A percentile compares a stretch with the other conserved stretches of the same genome.
Conservation (phyloP, 1,139 yeast species). For the Blastobotrys arbuscula region DNA sequence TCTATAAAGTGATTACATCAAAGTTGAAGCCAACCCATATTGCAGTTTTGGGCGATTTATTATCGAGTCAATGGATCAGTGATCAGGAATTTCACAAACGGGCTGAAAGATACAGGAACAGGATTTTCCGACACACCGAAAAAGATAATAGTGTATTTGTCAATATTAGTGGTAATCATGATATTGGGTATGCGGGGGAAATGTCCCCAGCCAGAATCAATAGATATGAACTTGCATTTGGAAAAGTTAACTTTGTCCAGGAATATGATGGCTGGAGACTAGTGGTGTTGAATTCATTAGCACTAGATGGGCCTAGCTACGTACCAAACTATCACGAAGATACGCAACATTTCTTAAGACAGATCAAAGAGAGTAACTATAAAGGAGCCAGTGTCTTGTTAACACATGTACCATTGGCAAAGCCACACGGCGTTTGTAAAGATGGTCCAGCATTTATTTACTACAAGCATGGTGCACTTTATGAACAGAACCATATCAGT, state of each 20-base stretch:
- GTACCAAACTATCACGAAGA: slow-evolving; percentile 39
- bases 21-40: slow-evolving; percentile 72
- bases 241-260: slow-evolving; percentile 70
- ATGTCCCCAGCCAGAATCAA: slow-evolving; percentile 88
- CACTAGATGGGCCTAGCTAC: slow-evolving; percentile 72
- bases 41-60: slow-evolving; percentile 86
- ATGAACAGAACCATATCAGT: slow-evolving; percentile 84
- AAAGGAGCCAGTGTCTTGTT: slow-evolving; percentile 75
- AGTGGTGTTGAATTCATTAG: slow-evolving; percentile 75
- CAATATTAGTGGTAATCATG: slow-evolving; percentile 92
- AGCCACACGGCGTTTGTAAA: slow-evolving; percentile 69
- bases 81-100: slow-evolving; percentile 81
- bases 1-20: slow-evolving; percentile 57
- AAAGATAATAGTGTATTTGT: slow-evolving; percentile 52
- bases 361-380: slow-evolving; percentile 47
- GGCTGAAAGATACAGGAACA: slow-evolving; percentile 57
- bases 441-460: slow-evolving; percentile 78
- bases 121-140: slow-evolving; percentile 30
- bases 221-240: slow-evolving; percentile 67
- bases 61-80: slow-evolving; percentile 93
- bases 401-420: slow-evolving; percentile 87
- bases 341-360: slow-evolving; percentile 66
- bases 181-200: slow-evolving; percentile 93
- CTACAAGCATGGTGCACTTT: slow-evolving; percentile 46
- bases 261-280: slow-evolving; percentile 71